Evolutionary conservation across 2,329 filamentous ascomycete species (phyloP).

Genomic region (Pestalotiopsis sp.): DNA sequence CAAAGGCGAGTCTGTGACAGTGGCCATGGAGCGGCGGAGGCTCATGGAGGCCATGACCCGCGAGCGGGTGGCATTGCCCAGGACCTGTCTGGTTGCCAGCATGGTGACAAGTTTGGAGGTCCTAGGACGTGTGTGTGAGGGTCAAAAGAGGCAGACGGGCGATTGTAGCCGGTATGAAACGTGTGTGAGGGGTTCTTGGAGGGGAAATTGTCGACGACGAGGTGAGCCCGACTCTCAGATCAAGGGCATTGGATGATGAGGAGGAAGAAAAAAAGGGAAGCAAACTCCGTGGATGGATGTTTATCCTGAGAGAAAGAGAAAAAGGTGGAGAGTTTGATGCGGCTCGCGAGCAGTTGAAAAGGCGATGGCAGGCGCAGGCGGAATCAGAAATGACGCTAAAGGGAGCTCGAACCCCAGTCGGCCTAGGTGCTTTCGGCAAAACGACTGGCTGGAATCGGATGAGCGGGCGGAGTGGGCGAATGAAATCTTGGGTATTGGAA

Average conservation of each 20-base stretch:
- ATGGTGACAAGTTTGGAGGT: constrained; percentile 49
- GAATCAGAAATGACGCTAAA: constrained; percentile 18
- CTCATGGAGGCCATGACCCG: constrained; percentile 58
- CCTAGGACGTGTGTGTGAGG: constrained; percentile 24
- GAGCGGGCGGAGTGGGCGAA: constrained; percentile 35
- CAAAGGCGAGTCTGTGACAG: constrained; percentile 81
- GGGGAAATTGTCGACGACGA: constrained; percentile 28
- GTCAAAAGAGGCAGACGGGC: constrained; percentile 23
- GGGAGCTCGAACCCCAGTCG: constrained; percentile 8
- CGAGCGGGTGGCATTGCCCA: constrained; percentile 65
- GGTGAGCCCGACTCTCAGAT: constrained; percentile 33
- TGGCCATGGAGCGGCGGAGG: constrained; percentile 74
- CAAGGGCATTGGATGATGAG: constrained; percentile 18
- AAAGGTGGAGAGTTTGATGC: constrained; percentile 37
- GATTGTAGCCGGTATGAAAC: constrained; percentile 32
- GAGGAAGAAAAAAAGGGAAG: constrained; percentile 25
- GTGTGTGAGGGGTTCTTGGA: constrained; percentile 19
- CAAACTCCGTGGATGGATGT: constrained; percentile 22
- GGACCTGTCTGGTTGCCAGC: constrained; percentile 73
- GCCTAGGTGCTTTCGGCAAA: constrained; percentile 14
- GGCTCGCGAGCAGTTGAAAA: constrained; percentile 28
- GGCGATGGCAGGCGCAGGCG: constrained; percentile 24
- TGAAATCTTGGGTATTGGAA: constrained; percentile 23
- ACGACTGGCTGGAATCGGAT: constrained; percentile 22
- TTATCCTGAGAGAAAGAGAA: constrained; percentile 27